Evolutionary conservation across 257 asterid genomes (phyloP).

Genomic region (Solanum medicagineum): DNA sequence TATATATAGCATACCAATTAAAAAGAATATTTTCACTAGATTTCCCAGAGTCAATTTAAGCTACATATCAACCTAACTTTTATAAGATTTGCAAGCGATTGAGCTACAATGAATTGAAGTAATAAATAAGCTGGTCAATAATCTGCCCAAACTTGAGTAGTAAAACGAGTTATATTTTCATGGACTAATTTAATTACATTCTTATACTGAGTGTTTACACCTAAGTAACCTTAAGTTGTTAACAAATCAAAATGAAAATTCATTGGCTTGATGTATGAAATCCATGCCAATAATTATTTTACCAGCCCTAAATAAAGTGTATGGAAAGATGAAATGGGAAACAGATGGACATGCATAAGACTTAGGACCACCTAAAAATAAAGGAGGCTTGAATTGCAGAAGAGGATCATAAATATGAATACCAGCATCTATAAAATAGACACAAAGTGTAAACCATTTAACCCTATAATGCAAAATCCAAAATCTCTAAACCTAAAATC

Average conservation of each 20-base stretch:
- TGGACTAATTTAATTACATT: neutral
- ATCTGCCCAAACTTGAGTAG: neutral
- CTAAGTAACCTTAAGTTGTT: neutral
- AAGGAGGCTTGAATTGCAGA: neutral
- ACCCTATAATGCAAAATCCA: neutral
- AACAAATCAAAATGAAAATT: neutral
- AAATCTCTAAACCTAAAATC: neutral
- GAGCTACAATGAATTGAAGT: neutral
- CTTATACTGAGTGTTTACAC: neutral
- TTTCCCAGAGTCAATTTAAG: neutral
- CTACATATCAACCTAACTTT: neutral
- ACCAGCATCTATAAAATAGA: neutral
- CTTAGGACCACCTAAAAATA: neutral
- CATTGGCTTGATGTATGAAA: neutral
- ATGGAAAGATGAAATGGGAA: neutral
- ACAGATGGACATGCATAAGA: neutral
- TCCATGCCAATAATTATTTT: neutral
- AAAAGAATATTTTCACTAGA: neutral
- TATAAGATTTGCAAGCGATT: neutral
- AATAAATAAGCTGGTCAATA: neutral
- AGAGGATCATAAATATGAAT: neutral
- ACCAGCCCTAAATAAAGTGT: neutral
- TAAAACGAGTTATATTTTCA: neutral
- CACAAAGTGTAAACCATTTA: neutral
- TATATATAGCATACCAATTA: neutral